Percentiles rank a stretch among this genome's conserved stretches.
phyloP scores from a whole-genome alignment of 225 moss, liverwort and hornwort genomes.

The Physcomitrium patens region DNA sequence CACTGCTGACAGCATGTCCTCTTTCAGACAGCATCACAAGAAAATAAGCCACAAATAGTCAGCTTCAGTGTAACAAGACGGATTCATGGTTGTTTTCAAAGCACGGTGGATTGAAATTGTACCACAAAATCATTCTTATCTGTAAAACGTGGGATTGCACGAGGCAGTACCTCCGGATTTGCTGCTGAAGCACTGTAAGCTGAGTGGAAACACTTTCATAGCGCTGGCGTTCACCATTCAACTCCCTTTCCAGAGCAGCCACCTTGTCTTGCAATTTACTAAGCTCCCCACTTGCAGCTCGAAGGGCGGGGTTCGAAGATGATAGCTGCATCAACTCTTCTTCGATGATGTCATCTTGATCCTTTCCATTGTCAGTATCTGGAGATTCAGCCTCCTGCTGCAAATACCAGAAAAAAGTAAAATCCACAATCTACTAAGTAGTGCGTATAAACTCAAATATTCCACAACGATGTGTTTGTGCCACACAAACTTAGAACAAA shows the following conservation, averaged over 20 bases:
- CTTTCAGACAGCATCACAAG: slow-evolving; percentile 14
- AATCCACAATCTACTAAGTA: too few species aligned
- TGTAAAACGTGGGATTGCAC: too few species aligned
- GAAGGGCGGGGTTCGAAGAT: slow-evolving; percentile 42
- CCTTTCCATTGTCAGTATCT: slow-evolving; percentile 27
- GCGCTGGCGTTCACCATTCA: slow-evolving; percentile 53
- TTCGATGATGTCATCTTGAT: slow-evolving; percentile 45
- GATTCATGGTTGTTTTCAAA: too few species aligned
- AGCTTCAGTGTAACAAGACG: too few species aligned
- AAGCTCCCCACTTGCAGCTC: slow-evolving; percentile 53
- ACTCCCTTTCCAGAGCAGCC: slow-evolving; percentile 49
- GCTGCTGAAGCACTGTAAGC: slow-evolving; percentile 53
- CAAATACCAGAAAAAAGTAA: neutral
- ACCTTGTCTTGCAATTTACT: slow-evolving; percentile 57
- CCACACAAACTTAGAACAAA: too few species aligned
- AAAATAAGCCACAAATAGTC: too few species aligned
- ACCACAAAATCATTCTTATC: too few species aligned
- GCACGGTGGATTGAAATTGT: too few species aligned
- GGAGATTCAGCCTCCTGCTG: slow-evolving; percentile 3
- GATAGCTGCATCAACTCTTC: slow-evolving; percentile 45
- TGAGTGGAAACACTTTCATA: slow-evolving; percentile 56
- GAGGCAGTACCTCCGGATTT: slow-evolving; percentile 48
- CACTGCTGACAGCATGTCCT: slow-evolving; percentile 37
- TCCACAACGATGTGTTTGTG: too few species aligned
- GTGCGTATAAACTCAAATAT: too few species aligned